Conservation (phyloP, 441 rosid species). For the Eruca vesicaria region DNA sequence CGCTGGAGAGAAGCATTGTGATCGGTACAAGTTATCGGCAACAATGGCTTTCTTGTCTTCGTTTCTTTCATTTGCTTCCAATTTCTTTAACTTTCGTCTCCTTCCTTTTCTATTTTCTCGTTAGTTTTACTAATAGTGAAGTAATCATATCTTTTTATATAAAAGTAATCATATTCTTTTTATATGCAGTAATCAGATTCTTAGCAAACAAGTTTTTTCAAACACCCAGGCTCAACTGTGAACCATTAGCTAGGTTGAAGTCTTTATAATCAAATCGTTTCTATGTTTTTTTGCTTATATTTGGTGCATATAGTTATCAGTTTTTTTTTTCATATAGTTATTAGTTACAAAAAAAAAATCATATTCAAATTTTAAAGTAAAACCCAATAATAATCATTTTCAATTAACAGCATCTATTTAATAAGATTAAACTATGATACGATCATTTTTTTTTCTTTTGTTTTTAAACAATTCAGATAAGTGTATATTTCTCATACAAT, state of each 20-base stretch:
- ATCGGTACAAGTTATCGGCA: conserved; percentile 64
- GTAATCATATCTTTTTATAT: not conserved
- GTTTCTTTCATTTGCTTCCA: conserved; percentile 57
- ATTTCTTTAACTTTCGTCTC: conserved; percentile 74
- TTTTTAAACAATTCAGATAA: too few species aligned
- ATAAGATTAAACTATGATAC: not conserved
- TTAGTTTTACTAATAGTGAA: not conserved
- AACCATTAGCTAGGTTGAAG: not conserved
- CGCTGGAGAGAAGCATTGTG: conserved; percentile 44
- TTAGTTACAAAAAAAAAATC: not conserved
- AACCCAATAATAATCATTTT: not conserved
- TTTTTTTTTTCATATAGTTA: too few species aligned
- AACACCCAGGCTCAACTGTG: not conserved
- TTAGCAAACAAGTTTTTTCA: not conserved
- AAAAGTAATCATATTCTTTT: not conserved
- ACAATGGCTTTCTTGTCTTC: conserved; percentile 76
- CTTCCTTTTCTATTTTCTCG: conserved; percentile 44
- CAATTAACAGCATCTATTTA: not conserved
- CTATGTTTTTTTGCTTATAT: not conserved
- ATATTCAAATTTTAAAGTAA: not conserved
- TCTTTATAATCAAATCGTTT: not conserved
- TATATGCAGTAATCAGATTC: not conserved
- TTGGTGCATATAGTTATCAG: not conserved
- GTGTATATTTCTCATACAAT: not conserved
- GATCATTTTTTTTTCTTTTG: too few species aligned